phyloP scores from a whole-genome alignment of 805 yeast genomes.

The Barnettozyma wickerhamii region DNA sequence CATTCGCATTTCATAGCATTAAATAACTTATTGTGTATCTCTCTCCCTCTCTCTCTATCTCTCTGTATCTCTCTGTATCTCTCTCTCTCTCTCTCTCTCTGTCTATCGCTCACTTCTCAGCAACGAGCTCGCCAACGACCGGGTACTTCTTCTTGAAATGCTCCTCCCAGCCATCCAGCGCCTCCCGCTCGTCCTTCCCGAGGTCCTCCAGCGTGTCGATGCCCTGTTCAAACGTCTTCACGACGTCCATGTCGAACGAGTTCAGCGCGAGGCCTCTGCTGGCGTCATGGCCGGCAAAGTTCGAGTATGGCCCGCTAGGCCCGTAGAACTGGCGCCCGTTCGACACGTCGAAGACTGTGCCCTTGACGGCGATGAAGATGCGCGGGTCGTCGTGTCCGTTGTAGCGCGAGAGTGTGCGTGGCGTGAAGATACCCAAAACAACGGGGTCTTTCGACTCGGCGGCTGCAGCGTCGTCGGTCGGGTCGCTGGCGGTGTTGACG shows the following conservation, averaged over 20 bases:
- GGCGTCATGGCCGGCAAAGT: constrained; percentile 95
- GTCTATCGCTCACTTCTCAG: constrained; percentile 28
- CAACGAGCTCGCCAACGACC: constrained; percentile 66
- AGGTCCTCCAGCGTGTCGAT: constrained; percentile 69
- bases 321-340: constrained; percentile 84
- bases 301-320: constrained; percentile 91
- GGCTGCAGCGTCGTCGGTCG: constrained; percentile 11
- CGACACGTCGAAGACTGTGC: constrained; percentile 81
- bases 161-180: constrained; percentile 80
- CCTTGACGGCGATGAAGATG: constrained; percentile 83
- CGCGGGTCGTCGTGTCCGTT: constrained; percentile 79
- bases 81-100: too few species aligned
- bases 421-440: constrained; percentile 57
- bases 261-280: constrained; percentile 87
- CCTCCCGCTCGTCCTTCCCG: constrained; percentile 51
- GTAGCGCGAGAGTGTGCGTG: constrained; percentile 63
- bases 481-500: constrained; percentile 21
- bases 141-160: constrained; percentile 82
- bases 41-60: too few species aligned
- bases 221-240: constrained; percentile 71
- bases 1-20: too few species aligned
- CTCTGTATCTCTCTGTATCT: too few species aligned
- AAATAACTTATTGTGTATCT: too few species aligned
- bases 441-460: constrained; percentile 30
- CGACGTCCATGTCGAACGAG: constrained; percentile 67